Percentiles rank a stretch among this genome's conserved stretches.
Evolutionary conservation across 2,329 filamentous ascomycete genomes (phyloP).

Genomic region (Coleophoma cylindrospora): DNA sequence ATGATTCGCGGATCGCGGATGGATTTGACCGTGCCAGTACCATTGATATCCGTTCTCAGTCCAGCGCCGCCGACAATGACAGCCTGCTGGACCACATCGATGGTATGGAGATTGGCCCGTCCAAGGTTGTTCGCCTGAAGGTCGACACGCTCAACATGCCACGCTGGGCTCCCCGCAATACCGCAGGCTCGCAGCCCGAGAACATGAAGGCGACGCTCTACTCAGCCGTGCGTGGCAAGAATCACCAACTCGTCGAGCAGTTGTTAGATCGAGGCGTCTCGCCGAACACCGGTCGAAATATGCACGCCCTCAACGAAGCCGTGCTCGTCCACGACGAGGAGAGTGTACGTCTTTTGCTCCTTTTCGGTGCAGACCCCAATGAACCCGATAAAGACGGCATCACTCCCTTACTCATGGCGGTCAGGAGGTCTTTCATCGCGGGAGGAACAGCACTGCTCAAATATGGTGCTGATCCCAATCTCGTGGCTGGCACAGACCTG

Average conservation of each 20-base stretch:
- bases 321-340: constrained; percentile 46
- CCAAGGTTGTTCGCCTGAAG: constrained; percentile 42
- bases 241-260: constrained; percentile 51
- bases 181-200: constrained; percentile 33
- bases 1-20: constrained; percentile 4
- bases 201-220: constrained; percentile 43
- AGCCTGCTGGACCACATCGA: constrained; percentile 30
- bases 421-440: constrained; percentile 48
- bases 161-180: constrained; percentile 44
- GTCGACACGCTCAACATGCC: constrained; percentile 46
- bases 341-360: constrained; percentile 47
- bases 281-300: constrained; percentile 40
- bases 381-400: constrained; percentile 39
- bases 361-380: constrained; percentile 55
- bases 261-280: constrained; percentile 53
- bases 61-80: constrained; percentile 27
- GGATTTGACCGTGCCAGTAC: constrained; percentile 12
- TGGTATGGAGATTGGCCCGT: constrained; percentile 34
- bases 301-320: constrained; percentile 47
- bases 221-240: constrained; percentile 49
- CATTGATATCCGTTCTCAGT: constrained; percentile 20
- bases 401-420: constrained; percentile 45
- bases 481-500: constrained; percentile 40
- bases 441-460: constrained; percentile 56
- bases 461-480: constrained; percentile 57